phyloP scores from a whole-genome alignment of 2,329 filamentous ascomycete genomes.

The Pyrenochaeta sp. region DNA sequence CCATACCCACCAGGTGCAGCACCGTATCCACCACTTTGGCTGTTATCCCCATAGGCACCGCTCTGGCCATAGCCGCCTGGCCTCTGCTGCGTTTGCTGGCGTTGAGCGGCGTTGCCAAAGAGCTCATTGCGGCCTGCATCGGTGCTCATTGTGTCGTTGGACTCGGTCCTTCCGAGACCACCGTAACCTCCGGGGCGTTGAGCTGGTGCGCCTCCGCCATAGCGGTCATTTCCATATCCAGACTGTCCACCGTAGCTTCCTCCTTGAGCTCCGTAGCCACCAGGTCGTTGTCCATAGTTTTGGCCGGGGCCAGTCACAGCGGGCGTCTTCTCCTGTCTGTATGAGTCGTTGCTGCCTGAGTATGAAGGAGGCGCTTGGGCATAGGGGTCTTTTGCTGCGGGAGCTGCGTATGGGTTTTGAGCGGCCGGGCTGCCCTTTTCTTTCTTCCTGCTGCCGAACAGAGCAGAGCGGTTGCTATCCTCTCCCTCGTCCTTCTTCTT shows the following conservation, averaged over 20 bases:
- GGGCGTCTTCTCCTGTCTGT: conserved; percentile 54
- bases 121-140: conserved; percentile 70
- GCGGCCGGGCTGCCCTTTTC: conserved; percentile 60
- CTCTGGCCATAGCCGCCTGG: conserved; percentile 38
- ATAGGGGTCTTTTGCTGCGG: conserved; percentile 62
- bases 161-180: conserved; percentile 43
- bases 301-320: conserved; percentile 52
- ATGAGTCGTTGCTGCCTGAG: conserved; percentile 42
- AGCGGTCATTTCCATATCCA: conserved; percentile 60
- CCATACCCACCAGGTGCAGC: conserved; percentile 30
- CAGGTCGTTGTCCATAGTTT: conserved; percentile 52
- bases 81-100: conserved; percentile 56
- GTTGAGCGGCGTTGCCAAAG: conserved; percentile 66
- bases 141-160: conserved; percentile 54
- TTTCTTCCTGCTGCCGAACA: conserved; percentile 64
- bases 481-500: conserved; percentile 64
- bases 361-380: conserved; percentile 55
- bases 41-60: conserved; percentile 29
- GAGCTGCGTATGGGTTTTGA: conserved; percentile 56
- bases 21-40: conserved; percentile 30
- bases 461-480: conserved; percentile 64
- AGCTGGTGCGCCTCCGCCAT: conserved; percentile 50
- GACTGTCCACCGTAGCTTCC: conserved; percentile 40
- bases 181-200: conserved; percentile 51
- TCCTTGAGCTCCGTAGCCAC: conserved; percentile 39